Evolutionary conservation across 768 basidiomycete genomes (phyloP), one percentile per base, ranked within the genome.

Genomic region (Trametes punicea): DNA sequence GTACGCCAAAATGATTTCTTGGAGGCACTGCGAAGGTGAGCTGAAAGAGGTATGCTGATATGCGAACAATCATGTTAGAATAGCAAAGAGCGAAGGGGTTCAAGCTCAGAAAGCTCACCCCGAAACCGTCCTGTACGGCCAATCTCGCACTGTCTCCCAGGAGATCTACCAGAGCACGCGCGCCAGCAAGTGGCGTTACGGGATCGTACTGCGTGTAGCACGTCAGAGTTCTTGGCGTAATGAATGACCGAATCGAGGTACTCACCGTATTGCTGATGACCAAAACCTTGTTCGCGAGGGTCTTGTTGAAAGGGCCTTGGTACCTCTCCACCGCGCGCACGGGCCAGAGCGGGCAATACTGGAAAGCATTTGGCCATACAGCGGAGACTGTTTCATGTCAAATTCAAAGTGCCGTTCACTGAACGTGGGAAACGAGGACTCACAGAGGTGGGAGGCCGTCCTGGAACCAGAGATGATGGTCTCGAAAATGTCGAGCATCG

Each of bases 301-400:
- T 53, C 41, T 45, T 49, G 33, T 56, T 50, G 47, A 56, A 56
- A 0, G 55, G 48, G 9, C 55, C 55, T 20, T 50, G 40, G 55
- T 56, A 56, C 15, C 55, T 30, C 48, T 56, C 55, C 4, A 56
- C 55, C 11, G 55, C 57, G 20, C 51, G 50, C 2, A 58, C 47
- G 1, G 55, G 55, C 55, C 55, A 56, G 25, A 56, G 50, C 2
- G 51, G 51, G n/a, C 50, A 58, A 23, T 46, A 49, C 11, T 58
- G 18, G 21, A 31, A 52, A 25, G 34, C 23, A 30, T 16, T 38
- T 3, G 50, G 52, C 57, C 57, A 54, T 5, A 46, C 30, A 11
- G 47, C 13, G 9, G 36, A 27, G 29, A 47, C 57, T 56, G 18
- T 5, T 13, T 21, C 6, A 41, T n/a, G 6, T n/a, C n/a, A n/a